phyloP scores from a whole-genome alignment of 345 rosid species.

The Turritis glabra region DNA sequence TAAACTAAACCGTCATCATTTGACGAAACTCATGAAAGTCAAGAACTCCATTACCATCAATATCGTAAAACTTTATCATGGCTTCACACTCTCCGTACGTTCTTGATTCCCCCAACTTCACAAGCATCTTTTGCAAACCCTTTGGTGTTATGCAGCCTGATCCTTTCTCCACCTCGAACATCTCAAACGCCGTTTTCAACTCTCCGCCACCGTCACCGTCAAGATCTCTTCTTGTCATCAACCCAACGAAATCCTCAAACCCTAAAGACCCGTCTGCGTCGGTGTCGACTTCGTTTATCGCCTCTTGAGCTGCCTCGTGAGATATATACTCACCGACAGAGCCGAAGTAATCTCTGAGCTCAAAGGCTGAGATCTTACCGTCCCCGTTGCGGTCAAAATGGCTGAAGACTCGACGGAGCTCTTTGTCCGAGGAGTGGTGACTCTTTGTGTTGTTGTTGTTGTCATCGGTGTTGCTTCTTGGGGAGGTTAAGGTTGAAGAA shows the following conservation, averaged over 20 bases:
- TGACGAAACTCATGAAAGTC: slow-evolving; percentile 77
- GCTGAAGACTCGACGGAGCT: slow-evolving; percentile 59
- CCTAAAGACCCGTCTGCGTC: slow-evolving; percentile 71
- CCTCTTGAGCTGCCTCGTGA: slow-evolving; percentile 54
- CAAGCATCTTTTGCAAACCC: slow-evolving; percentile 75
- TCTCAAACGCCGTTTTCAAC: slow-evolving; percentile 71
- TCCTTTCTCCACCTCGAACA: slow-evolving; percentile 83
- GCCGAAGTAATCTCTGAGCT: slow-evolving; percentile 63
- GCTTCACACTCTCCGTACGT: slow-evolving; percentile 70
- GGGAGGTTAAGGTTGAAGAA: slow-evolving; percentile 31
- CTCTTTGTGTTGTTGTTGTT: slow-evolving; percentile 16
- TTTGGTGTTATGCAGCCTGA: slow-evolving; percentile 74
- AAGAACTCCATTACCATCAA: slow-evolving; percentile 83
- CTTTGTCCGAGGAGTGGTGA: slow-evolving; percentile 32
- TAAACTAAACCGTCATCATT: slow-evolving; percentile 60
- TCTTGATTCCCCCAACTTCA: slow-evolving; percentile 64
- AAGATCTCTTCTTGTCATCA: slow-evolving; percentile 52
- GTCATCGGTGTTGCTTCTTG: slow-evolving; percentile 19
- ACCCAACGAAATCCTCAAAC: slow-evolving; percentile 61
- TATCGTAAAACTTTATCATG: slow-evolving; percentile 79
- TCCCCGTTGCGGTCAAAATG: slow-evolving; percentile 71
- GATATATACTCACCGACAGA: slow-evolving; percentile 79
- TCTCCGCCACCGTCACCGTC: slow-evolving; percentile 48
- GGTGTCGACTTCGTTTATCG: slow-evolving; percentile 56
- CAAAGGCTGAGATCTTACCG: slow-evolving; percentile 72